Evolutionary conservation across 257 asterid genomes (phyloP).

Genomic region (Ocimum tenuiflorum): DNA sequence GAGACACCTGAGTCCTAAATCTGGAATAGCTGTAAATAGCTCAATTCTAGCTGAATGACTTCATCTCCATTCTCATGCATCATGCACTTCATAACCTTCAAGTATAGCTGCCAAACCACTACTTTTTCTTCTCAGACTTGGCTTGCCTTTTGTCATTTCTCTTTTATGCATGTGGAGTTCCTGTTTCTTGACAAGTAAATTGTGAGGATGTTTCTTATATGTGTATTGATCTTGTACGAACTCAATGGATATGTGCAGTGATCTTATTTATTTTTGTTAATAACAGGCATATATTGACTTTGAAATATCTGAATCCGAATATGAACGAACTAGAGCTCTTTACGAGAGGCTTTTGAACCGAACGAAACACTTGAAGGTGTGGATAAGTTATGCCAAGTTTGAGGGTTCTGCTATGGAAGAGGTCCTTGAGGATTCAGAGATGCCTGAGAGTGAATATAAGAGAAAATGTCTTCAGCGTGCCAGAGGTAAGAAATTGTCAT

Average conservation of each 20-base stretch:
- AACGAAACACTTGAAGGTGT: constrained; percentile 91
- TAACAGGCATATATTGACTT: constrained; percentile 90
- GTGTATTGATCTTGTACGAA: background rate
- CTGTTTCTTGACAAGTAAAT: background rate
- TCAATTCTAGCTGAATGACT: background rate
- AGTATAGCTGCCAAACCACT: background rate
- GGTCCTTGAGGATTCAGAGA: constrained; percentile 30
- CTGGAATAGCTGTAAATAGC: background rate
- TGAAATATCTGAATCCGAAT: constrained; percentile 81
- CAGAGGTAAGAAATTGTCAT: constrained; percentile 50
- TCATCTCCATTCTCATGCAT: background rate
- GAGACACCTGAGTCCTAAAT: too few relatives aligned
- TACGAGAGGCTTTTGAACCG: constrained; percentile 88
- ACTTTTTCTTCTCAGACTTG: background rate
- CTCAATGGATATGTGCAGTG: background rate
- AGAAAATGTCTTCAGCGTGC: constrained; percentile 57
- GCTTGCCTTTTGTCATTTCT: background rate
- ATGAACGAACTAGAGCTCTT: constrained; percentile 72
- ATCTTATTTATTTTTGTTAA: constrained; percentile 13
- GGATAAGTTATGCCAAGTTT: constrained; percentile 95
- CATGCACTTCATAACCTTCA: background rate
- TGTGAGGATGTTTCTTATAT: background rate
- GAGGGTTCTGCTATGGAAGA: constrained; percentile 70
- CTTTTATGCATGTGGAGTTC: background rate
- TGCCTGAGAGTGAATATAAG: constrained; percentile 43